Conservation (phyloP, 371 early-diverging fungal genomes). For the Smittium mucronatum region DNA sequence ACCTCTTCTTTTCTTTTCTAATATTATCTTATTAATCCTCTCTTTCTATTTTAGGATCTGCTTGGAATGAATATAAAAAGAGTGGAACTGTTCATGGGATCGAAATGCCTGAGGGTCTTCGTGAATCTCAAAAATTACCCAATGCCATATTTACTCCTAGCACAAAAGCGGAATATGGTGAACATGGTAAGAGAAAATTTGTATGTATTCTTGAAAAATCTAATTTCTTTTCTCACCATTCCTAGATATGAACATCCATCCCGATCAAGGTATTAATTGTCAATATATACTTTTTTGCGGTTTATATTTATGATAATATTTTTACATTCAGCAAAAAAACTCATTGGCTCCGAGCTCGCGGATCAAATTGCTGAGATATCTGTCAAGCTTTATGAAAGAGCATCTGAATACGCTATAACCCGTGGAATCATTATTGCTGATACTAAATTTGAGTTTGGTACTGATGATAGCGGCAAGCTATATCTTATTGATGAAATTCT, state of each 20-base stretch:
- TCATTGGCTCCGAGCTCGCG: constrained; percentile 65
- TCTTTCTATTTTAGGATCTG: constrained; percentile 49
- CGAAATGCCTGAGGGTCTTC: constrained; percentile 58
- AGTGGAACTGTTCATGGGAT: constrained; percentile 90
- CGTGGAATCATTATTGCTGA: constrained; percentile 95
- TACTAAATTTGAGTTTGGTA: constrained; percentile 97
- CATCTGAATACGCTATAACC: constrained; percentile 63
- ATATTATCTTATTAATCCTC: not conserved
- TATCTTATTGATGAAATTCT: constrained; percentile 90
- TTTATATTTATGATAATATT: constrained; percentile 8
- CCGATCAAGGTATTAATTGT: constrained; percentile 48
- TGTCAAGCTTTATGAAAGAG: constrained; percentile 48
- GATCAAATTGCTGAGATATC: constrained; percentile 46
- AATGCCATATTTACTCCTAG: constrained; percentile 87
- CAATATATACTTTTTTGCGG: not conserved
- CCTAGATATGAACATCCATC: constrained; percentile 89
- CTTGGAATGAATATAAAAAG: constrained; percentile 85
- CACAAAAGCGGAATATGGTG: constrained; percentile 95
- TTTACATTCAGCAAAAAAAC: constrained; percentile 35
- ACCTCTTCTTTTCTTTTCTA: constrained; percentile 4
- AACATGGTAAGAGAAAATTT: constrained; percentile 44
- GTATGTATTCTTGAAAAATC: constrained; percentile 11
- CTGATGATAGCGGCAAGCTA: constrained; percentile 62
- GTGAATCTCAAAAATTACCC: constrained; percentile 71
- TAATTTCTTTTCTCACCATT: constrained; percentile 17